A percentile compares a stretch with the other conserved stretches of the same genome.
Conservation (phyloP, 352 stramenopile species). For the Phytopythium litorale region DNA sequence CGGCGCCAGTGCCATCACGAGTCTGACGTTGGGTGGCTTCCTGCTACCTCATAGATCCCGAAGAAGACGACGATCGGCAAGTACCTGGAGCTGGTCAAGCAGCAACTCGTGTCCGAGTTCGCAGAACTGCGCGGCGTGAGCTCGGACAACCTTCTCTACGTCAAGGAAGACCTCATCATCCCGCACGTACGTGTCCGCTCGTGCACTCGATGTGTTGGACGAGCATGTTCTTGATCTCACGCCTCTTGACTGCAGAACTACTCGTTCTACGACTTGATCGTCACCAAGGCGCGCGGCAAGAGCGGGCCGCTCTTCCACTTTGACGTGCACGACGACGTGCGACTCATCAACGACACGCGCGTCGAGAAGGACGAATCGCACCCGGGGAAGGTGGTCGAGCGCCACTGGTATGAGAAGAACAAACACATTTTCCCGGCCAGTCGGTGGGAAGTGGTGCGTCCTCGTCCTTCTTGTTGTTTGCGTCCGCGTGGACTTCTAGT, state of each 20-base stretch:
- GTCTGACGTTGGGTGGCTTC: neutral
- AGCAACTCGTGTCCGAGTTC: conserved; percentile 93
- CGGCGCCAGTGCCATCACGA: neutral
- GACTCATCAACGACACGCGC: conserved; percentile 89
- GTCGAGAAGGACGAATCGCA: conserved; percentile 98
- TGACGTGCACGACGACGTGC: conserved; percentile 93
- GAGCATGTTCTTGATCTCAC: neutral
- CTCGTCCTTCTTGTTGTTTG: neutral
- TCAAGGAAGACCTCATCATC: conserved; percentile 99
- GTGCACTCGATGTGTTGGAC: neutral
- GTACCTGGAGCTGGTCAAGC: conserved; percentile 83
- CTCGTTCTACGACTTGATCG: conserved; percentile 99
- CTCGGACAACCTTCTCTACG: conserved; percentile 95
- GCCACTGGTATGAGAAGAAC: conserved; percentile 98
- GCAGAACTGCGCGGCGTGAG: conserved; percentile 88
- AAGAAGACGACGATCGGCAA: conserved; percentile 93
- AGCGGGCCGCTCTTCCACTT: conserved; percentile 98
- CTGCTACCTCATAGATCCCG: conserved; percentile 32
- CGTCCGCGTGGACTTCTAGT: neutral
- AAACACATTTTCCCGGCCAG: conserved; percentile 99
- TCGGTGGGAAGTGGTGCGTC: conserved; percentile 94
- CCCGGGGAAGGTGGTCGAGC: conserved; percentile 97
- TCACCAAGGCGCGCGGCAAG: conserved; percentile 96
- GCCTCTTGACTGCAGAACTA: conserved; percentile 67
- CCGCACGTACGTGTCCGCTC: conserved; percentile 62